phyloP scores from a whole-genome alignment of 768 basidiomycete genomes.

The Porphyrellus cyaneotinctus region DNA sequence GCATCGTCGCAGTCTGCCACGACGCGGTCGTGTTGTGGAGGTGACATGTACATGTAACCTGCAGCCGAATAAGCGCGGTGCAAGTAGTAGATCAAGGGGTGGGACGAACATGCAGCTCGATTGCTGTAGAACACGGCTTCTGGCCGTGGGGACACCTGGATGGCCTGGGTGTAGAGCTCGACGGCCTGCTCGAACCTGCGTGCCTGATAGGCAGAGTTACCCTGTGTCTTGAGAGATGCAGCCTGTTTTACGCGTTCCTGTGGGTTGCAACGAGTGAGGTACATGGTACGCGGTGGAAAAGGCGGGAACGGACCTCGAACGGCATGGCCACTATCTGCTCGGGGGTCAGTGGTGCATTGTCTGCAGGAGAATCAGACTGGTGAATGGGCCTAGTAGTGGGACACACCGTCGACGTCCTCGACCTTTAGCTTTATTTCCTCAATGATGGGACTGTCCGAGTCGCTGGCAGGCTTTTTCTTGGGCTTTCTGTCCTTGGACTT shows the following conservation, averaged over 20 bases:
- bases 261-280: constrained; percentile 11
- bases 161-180: constrained; percentile 70
- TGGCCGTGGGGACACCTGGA: constrained; percentile 66
- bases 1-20: constrained; percentile 88
- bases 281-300: not conserved
- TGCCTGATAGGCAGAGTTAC: constrained; percentile 65
- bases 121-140: constrained; percentile 97
- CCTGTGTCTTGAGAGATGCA: constrained; percentile 61
- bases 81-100: not conserved
- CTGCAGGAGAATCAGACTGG: constrained; percentile 21
- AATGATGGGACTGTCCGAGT: constrained; percentile 68
- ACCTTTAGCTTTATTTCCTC: constrained; percentile 63
- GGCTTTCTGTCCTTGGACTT: constrained; percentile 44
- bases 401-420: constrained; percentile 33
- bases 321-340: constrained; percentile 58
- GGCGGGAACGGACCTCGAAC: constrained; percentile 44
- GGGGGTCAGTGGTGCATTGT: constrained; percentile 42
- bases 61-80: not conserved
- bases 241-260: constrained; percentile 67
- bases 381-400: constrained; percentile 1
- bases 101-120: constrained; percentile 81
- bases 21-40: constrained; percentile 78
- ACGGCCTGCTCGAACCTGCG: constrained; percentile 58
- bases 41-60: constrained; percentile 91
- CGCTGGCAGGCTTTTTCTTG: constrained; percentile 56